A percentile compares a stretch with the other conserved stretches of the same genome.
Conservation (phyloP, 768 basidiomycete genomes). For the Naganishia kalamii region DNA sequence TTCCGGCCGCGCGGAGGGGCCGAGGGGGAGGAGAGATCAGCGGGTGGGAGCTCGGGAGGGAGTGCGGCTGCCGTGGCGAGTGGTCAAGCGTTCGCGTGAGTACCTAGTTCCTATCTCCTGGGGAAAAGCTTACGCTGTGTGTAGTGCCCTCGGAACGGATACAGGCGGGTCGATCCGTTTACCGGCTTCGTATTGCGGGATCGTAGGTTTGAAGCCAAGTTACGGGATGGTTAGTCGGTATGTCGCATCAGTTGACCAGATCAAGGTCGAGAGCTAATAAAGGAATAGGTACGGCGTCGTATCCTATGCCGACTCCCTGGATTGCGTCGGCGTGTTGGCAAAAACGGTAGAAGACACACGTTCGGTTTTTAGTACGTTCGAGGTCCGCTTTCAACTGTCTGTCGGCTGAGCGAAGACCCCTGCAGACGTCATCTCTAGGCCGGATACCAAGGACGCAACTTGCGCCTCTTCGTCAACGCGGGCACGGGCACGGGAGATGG, state of each 20-base stretch:
- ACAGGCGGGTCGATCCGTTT: slow-evolving; percentile 90
- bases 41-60: slow-evolving; percentile 92
- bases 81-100: slow-evolving; percentile 76
- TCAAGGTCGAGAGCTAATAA: background rate
- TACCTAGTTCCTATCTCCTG: slow-evolving; percentile 20
- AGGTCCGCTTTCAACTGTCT: background rate
- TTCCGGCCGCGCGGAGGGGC: slow-evolving; percentile 43
- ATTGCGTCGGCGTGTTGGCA: slow-evolving; percentile 82
- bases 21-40: slow-evolving; percentile 56
- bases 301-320: slow-evolving; percentile 87
- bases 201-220: slow-evolving; percentile 88
- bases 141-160: slow-evolving; percentile 83
- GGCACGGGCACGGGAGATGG: slow-evolving; percentile 30
- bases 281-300: slow-evolving; percentile 72
- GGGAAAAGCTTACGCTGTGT: slow-evolving; percentile 1
- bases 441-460: slow-evolving; percentile 71
- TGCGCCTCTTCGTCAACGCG: slow-evolving; percentile 53
- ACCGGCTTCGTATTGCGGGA: slow-evolving; percentile 88
- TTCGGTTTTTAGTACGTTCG: slow-evolving; percentile 61
- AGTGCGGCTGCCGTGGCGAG: slow-evolving; percentile 88
- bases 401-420: background rate
- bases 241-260: slow-evolving; percentile 26
- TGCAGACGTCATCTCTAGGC: slow-evolving; percentile 51
- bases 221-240: slow-evolving; percentile 86
- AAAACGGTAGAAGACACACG: slow-evolving; percentile 53